phyloP scores from a whole-genome alignment of 2,329 filamentous ascomycete genomes.

The Diaporthe australafricana region DNA sequence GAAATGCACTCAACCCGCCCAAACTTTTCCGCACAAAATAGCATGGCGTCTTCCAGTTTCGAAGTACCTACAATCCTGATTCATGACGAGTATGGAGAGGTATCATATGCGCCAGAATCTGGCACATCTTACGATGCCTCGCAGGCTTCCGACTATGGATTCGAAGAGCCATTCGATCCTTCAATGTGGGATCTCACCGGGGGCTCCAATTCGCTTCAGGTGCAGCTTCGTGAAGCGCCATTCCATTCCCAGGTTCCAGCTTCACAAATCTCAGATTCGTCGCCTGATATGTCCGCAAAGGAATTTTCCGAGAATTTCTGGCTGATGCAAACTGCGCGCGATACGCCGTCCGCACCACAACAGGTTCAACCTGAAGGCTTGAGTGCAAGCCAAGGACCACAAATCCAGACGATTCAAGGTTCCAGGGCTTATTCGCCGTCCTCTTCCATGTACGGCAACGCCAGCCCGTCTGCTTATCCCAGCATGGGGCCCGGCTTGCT shows the following conservation, averaged over 20 bases:
- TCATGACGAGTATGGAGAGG: neutral
- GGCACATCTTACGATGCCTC: neutral
- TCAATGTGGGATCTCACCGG: neutral
- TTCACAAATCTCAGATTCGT: neutral
- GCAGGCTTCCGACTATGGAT: neutral
- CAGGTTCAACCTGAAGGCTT: neutral
- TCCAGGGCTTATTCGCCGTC: neutral
- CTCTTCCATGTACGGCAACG: neutral
- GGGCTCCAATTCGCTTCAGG: neutral
- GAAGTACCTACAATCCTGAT: neutral
- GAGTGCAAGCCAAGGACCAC: neutral
- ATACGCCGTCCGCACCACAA: too few relatives aligned
- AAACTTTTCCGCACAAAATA: neutral
- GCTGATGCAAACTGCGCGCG: too few relatives aligned
- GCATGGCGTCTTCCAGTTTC: neutral
- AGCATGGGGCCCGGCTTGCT: too few relatives aligned
- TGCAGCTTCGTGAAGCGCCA: too few relatives aligned
- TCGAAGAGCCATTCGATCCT: neutral
- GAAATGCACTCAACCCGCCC: neutral
- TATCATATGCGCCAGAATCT: neutral
- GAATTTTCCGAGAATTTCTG: neutral
- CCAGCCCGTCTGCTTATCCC: neutral
- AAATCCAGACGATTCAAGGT: neutral
- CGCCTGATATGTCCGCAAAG: neutral
- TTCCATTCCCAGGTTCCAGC: too few relatives aligned